Conservation (phyloP, 2,329 filamentous ascomycete species). For the Daldinia eschscholtzii region DNA sequence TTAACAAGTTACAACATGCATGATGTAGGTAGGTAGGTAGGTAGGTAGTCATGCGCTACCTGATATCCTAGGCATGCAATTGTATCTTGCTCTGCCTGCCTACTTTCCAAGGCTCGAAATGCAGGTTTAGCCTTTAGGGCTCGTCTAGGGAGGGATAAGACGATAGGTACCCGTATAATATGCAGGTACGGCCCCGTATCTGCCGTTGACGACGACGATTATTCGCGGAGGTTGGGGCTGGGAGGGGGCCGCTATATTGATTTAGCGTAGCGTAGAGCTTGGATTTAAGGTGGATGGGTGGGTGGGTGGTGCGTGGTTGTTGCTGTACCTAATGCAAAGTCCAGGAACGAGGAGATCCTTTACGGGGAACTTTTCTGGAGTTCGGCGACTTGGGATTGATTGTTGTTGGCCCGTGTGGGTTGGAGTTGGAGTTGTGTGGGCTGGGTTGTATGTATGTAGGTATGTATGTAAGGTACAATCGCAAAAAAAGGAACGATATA, state of each 20-base stretch:
- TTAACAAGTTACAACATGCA: background rate
- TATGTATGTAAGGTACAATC: constrained; percentile 27
- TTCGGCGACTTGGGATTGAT: constrained; percentile 3
- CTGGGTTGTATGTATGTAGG: constrained; percentile 7
- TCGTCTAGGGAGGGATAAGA: background rate
- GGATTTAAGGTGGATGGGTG: constrained; percentile 1
- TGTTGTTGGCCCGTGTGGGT: background rate
- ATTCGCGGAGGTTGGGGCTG: constrained; percentile 34
- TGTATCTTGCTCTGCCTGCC: background rate
- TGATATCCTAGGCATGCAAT: background rate
- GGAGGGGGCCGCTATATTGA: background rate
- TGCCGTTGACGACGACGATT: constrained; percentile 30
- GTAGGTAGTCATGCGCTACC: too few relatives aligned
- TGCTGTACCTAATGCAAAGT: background rate
- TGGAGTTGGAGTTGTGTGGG: constrained; percentile 8
- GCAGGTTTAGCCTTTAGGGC: background rate
- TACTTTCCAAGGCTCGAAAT: background rate
- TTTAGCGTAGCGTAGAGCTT: background rate
- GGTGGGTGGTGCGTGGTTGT: background rate
- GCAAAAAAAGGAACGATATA: background rate
- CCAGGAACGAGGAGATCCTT: constrained; percentile 33
- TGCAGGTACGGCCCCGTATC: constrained; percentile 1
- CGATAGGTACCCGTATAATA: background rate
- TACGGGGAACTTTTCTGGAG: constrained; percentile 32
- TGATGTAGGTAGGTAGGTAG: too few relatives aligned